phyloP scores from a whole-genome alignment of 2,329 filamentous ascomycete species.

The Pseudonectria foliicola region DNA sequence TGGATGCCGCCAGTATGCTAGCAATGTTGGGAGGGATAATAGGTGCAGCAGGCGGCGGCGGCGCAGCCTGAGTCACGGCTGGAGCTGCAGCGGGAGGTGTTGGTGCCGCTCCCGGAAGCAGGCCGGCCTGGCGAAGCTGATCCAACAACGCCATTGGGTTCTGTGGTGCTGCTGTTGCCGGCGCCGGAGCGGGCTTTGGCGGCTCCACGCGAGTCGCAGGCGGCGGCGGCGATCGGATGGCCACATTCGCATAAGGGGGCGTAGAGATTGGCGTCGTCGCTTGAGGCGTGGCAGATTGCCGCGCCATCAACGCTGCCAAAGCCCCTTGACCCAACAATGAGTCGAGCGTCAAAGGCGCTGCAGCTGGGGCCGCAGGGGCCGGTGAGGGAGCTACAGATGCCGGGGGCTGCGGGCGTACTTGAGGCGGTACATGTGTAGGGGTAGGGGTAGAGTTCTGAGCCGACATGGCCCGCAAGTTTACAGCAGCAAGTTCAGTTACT shows the following conservation, averaged over 20 bases:
- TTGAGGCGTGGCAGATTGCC: conserved; percentile 45
- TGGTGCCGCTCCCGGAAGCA: conserved; percentile 45
- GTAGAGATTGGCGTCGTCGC: conserved; percentile 37
- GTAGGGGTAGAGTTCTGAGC: conserved; percentile 35
- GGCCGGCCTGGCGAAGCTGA: conserved; percentile 60
- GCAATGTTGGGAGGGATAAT: conserved; percentile 30
- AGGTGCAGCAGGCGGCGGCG: conserved; percentile 22
- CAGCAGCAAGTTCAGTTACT: conserved; percentile 65
- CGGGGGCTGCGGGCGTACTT: conserved; percentile 24
- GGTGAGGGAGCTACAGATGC: conserved; percentile 25
- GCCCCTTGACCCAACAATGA: conserved; percentile 53
- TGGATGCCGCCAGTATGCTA: conserved; percentile 28
- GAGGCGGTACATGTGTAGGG: conserved; percentile 25
- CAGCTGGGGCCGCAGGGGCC: conserved; percentile 26
- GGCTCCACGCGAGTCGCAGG: conserved; percentile 34
- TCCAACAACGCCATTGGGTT: conserved; percentile 57
- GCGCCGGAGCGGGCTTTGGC: conserved; percentile 20
- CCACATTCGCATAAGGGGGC: conserved; percentile 28
- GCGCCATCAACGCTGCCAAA: conserved; percentile 51
- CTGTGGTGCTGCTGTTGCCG: conserved; percentile 30
- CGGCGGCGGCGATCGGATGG: conserved; percentile 46
- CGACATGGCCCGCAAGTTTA: conserved; percentile 49
- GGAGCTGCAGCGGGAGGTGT: conserved; percentile 31
- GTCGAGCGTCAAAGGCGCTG: conserved; percentile 44
- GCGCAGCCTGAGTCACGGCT: conserved; percentile 26